These are phyloP conservation scores for Didymella pinodella DNA, from an alignment of 2,329 filamentous ascomycete genomes.

Conservation along the genomic window DNA sequence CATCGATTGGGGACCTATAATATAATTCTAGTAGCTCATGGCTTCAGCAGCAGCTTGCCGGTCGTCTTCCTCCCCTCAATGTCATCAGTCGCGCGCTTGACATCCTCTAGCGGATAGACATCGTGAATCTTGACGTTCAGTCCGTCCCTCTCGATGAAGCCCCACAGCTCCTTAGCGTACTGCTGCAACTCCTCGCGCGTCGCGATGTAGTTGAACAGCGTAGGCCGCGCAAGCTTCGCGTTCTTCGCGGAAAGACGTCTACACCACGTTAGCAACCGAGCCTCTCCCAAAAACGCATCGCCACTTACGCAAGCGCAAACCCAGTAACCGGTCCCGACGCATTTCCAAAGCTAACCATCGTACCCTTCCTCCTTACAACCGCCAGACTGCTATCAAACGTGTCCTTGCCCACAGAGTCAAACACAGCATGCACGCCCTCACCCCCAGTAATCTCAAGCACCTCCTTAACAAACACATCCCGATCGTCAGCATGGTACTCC, in stretches of 20 bases:
- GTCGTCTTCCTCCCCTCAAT: constrained; percentile 83
- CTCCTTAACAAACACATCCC: constrained; percentile 51
- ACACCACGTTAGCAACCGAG: constrained; percentile 2
- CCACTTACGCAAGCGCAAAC: constrained; percentile 64
- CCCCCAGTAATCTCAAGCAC: constrained; percentile 75
- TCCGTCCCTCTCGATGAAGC: constrained; percentile 72
- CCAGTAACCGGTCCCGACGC: constrained; percentile 81
- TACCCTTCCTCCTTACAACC: constrained; percentile 78
- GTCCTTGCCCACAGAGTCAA: constrained; percentile 83
- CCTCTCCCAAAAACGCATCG: background rate
- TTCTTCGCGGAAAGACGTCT: constrained; percentile 74
- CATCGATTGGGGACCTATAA: too few species aligned
- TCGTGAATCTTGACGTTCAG: constrained; percentile 78
- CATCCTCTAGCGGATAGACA: constrained; percentile 77
- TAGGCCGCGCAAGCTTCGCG: constrained; percentile 76
- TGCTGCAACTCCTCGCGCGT: constrained; percentile 71
- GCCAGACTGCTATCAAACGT: constrained; percentile 84
- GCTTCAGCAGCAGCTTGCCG: constrained; percentile 81
- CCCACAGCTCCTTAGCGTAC: constrained; percentile 77
- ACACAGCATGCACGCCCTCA: constrained; percentile 77
- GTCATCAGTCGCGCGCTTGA: constrained; percentile 74
- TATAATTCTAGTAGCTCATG: constrained; percentile 46
- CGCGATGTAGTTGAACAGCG: constrained; percentile 70
- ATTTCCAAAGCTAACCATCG: constrained; percentile 81
- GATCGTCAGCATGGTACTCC: constrained; percentile 69